A percentile compares a stretch with the other conserved stretches of the same genome.
Conservation (phyloP, 805 yeast species). For the Starmerella stigmatis region DNA sequence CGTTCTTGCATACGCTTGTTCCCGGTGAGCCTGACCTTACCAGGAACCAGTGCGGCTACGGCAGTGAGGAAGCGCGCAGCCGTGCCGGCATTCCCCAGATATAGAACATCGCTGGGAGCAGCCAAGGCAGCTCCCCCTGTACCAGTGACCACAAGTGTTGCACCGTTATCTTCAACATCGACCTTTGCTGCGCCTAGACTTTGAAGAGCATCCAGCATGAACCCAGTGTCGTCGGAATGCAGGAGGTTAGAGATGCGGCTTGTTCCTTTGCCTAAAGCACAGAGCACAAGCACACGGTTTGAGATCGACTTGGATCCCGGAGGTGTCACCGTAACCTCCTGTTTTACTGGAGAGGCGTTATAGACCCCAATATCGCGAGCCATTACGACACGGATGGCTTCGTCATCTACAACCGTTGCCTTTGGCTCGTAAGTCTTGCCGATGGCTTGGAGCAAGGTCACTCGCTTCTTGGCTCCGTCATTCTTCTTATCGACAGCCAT, state of each 20-base stretch:
- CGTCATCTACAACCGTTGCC: slow-evolving; percentile 76
- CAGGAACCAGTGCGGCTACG: slow-evolving; percentile 48
- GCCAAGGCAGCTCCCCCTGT: slow-evolving; percentile 53
- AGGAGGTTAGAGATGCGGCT: slow-evolving; percentile 75
- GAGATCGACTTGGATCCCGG: slow-evolving; percentile 98
- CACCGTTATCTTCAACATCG: slow-evolving; percentile 78
- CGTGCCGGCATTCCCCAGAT: slow-evolving; percentile 95
- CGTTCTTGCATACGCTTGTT: slow-evolving; percentile 95
- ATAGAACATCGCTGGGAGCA: slow-evolving; percentile 53
- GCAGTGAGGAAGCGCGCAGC: slow-evolving; percentile 92
- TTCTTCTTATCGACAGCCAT: slow-evolving; percentile 97
- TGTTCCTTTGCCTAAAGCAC: slow-evolving; percentile 81
- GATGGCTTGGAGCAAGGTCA: slow-evolving; percentile 70
- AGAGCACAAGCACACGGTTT: slow-evolving; percentile 83
- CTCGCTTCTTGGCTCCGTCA: slow-evolving; percentile 82
- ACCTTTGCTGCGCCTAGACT: slow-evolving; percentile 73
- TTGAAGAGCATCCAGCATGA: slow-evolving; percentile 81
- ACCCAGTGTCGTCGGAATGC: slow-evolving; percentile 93
- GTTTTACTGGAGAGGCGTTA: slow-evolving; percentile 28
- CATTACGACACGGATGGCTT: slow-evolving; percentile 66
- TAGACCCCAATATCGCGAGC: slow-evolving; percentile 70
- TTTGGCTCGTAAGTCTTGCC: slow-evolving; percentile 82
- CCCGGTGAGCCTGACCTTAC: slow-evolving; percentile 67
- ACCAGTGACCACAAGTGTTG: slow-evolving; percentile 72
- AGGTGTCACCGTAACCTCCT: slow-evolving; percentile 48